A percentile compares a stretch with the other conserved stretches of the same genome.
These are phyloP conservation scores for Linnemannia schmuckeri DNA, from an alignment of 192 early-diverging fungal genomes.

Conservation along the genomic window DNA sequence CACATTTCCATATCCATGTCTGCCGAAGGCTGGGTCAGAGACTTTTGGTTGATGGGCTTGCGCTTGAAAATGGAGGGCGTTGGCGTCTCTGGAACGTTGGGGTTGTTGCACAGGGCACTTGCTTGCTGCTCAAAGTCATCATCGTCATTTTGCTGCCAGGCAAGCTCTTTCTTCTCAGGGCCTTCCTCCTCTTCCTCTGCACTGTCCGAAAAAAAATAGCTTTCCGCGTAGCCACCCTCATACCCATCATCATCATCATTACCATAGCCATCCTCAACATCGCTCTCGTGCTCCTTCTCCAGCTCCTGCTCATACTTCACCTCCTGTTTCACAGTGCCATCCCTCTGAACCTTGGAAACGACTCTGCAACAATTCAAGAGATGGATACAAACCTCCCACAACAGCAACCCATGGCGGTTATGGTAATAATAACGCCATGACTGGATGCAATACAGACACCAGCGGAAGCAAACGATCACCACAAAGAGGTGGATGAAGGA, in stretches of 20 bases:
- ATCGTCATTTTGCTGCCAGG: neutral
- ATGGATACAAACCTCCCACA: neutral
- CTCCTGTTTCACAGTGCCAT: neutral
- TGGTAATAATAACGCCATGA: neutral
- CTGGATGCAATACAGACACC: neutral
- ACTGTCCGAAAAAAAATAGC: neutral
- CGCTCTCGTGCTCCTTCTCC: neutral
- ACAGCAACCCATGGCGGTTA: neutral
- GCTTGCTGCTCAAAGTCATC: neutral
- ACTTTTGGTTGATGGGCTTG: neutral
- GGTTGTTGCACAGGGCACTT: too few species aligned
- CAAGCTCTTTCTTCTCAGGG: neutral
- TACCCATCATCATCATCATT: neutral
- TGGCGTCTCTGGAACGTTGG: too few species aligned
- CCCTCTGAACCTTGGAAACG: neutral
- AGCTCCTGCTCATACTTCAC: neutral
- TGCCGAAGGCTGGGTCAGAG: neutral
- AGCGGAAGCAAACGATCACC: neutral
- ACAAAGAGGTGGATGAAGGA: constrained; percentile 9
- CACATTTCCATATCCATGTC: neutral
- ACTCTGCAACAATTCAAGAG: neutral
- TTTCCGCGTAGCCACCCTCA: too few species aligned
- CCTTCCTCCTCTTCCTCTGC: neutral
- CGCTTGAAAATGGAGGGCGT: too few species aligned
- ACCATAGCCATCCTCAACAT: neutral